These are phyloP conservation scores for Ascoidea asiatica DNA, from an alignment of 805 yeast genomes.

Conservation along the genomic window DNA sequence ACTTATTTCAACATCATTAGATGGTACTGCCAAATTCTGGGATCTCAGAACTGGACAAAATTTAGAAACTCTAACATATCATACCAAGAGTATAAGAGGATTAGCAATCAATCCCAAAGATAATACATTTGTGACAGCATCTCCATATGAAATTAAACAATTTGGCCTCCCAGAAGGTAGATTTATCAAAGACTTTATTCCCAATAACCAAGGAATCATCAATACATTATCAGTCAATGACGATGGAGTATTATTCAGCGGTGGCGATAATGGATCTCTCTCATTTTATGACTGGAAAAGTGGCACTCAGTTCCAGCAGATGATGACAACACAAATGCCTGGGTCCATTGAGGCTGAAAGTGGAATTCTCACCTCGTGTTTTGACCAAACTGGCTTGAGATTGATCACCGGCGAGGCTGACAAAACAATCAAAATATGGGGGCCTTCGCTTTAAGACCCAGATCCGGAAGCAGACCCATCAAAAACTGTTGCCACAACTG, in stretches of 20 bases:
- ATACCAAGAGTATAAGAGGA: conserved; percentile 68
- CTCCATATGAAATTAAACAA: conserved; percentile 68
- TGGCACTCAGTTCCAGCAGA: conserved; percentile 49
- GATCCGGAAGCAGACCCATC: no score
- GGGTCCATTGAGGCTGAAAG: conserved; percentile 59
- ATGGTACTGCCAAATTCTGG: conserved; percentile 80
- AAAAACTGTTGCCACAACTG: no score
- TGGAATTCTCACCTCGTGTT: conserved; percentile 56
- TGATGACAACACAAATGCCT: conserved; percentile 41
- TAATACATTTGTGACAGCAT: conserved; percentile 66
- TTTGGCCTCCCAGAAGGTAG: conserved; percentile 56
- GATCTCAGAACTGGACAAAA: conserved; percentile 63
- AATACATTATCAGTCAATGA: conserved; percentile 55
- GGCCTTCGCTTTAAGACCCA: background rate
- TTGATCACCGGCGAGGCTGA: conserved; percentile 85
- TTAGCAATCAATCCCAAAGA: conserved; percentile 57
- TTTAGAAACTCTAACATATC: conserved; percentile 66
- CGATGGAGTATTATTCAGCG: conserved; percentile 57
- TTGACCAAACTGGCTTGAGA: conserved; percentile 71
- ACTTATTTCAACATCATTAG: conserved; percentile 70
- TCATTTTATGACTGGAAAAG: conserved; percentile 66
- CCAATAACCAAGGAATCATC: conserved; percentile 35
- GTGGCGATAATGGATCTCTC: conserved; percentile 73
- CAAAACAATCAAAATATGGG: conserved; percentile 72
- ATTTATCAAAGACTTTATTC: conserved; percentile 43